A percentile compares a stretch with the other conserved stretches of the same genome.
These are phyloP conservation scores for Neurospora intermedia DNA, from an alignment of 495 filamentous ascomycete genomes.

Conservation along the genomic window DNA sequence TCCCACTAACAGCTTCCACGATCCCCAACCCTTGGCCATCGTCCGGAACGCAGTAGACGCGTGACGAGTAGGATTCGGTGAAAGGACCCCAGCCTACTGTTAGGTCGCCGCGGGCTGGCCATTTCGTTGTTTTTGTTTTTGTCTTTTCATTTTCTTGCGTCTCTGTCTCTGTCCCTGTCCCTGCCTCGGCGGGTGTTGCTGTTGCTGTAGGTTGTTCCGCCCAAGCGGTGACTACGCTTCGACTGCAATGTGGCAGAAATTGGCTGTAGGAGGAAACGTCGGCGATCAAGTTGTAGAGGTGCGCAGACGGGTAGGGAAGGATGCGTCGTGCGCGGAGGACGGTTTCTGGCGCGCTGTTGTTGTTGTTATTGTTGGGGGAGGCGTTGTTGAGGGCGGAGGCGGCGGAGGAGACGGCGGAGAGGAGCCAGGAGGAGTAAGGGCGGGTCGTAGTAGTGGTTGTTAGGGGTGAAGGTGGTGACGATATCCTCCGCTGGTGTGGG, in stretches of 20 bases:
- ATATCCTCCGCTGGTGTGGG: background rate
- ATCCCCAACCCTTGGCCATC: slow-evolving; percentile 22
- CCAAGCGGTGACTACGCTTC: slow-evolving; percentile 57
- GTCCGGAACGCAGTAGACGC: slow-evolving; percentile 61
- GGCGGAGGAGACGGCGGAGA: background rate
- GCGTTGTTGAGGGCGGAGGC: background rate
- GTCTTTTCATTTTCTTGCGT: slow-evolving; percentile 2
- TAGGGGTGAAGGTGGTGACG: background rate
- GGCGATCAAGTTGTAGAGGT: slow-evolving; percentile 72
- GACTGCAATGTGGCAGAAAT: slow-evolving; percentile 80
- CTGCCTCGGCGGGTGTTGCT: too few species aligned
- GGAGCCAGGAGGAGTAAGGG: background rate
- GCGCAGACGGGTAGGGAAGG: slow-evolving; percentile 62
- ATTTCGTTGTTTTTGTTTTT: slow-evolving; percentile 18
- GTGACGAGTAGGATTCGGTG: slow-evolving; percentile 67
- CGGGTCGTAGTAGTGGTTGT: background rate
- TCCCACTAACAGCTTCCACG: slow-evolving; percentile 74
- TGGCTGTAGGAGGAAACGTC: slow-evolving; percentile 68
- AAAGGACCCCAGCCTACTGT: slow-evolving; percentile 75
- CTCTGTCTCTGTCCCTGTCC: too few species aligned
- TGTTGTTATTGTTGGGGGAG: background rate
- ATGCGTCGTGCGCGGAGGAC: slow-evolving; percentile 61
- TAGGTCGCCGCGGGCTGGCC: slow-evolving; percentile 67
- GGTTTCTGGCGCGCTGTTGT: background rate
- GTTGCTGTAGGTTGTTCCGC: slow-evolving; percentile 10